Evolutionary conservation across 179 eudicot species (phyloP).

Genomic region (Actinidia polygama): DNA sequence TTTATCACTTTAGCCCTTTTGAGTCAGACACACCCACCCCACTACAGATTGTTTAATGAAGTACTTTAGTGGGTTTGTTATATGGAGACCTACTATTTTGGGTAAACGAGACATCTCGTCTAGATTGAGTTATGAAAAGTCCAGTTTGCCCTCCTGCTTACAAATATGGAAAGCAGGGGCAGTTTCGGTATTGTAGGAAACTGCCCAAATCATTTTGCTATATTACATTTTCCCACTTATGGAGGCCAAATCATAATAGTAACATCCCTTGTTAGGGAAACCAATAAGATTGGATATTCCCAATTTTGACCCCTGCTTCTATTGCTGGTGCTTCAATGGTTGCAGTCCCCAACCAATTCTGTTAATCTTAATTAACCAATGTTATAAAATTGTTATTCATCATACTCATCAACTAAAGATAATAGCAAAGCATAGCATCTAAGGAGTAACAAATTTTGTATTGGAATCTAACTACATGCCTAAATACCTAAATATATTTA

Average conservation of each 20-base stretch:
- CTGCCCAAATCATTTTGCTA: neutral
- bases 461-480: no score
- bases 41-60: neutral
- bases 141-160: neutral
- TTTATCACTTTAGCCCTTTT: neutral
- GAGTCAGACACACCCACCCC: constrained; percentile 19
- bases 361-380: no score
- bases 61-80: neutral
- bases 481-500: no score
- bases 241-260: constrained; percentile 13
- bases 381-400: no score
- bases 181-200: neutral
- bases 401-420: no score
- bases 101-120: neutral
- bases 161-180: neutral
- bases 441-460: no score
- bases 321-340: neutral
- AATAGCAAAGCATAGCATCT: no score
- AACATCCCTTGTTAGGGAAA: neutral
- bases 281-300: neutral
- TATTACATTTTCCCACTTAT: neutral
- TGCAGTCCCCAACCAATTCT: neutral
- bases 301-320: neutral
- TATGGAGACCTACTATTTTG: neutral
- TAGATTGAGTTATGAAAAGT: neutral